Evolutionary conservation across 331 rosid genomes (phyloP).

Genomic region (Rhamnella rubrinervis): DNA sequence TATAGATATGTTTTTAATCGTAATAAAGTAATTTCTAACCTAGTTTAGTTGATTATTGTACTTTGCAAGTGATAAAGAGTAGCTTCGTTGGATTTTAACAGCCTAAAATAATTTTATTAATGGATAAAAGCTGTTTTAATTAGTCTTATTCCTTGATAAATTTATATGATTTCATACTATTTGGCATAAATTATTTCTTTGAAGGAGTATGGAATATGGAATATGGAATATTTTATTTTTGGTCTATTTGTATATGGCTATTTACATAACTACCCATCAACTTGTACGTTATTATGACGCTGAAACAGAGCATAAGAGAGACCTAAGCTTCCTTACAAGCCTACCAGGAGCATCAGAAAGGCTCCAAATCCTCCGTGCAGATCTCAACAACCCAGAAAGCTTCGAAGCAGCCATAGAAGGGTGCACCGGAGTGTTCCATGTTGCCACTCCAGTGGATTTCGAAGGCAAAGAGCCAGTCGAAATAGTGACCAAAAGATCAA

Average conservation of each 20-base stretch:
- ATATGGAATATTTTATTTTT: no score
- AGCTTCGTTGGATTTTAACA: no score
- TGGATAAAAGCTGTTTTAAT: no score
- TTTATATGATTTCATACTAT: no score
- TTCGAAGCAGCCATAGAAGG: slow-evolving; percentile 63
- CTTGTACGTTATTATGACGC: neutral
- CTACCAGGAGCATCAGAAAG: slow-evolving; percentile 52
- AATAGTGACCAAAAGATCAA: slow-evolving; percentile 35
- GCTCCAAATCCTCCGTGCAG: slow-evolving; percentile 49
- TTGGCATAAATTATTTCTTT: no score
- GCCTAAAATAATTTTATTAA: no score
- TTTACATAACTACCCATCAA: neutral
- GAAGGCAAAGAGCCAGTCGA: slow-evolving; percentile 38
- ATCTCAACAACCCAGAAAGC: slow-evolving; percentile 59
- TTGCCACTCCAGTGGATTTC: slow-evolving; percentile 41
- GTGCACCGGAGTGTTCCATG: slow-evolving; percentile 57
- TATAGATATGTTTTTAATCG: no score
- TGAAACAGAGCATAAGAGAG: slow-evolving; percentile 31
- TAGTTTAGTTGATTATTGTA: no score
- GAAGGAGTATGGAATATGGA: no score
- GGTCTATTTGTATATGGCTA: neutral
- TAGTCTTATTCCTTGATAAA: no score
- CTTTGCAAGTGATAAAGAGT: no score
- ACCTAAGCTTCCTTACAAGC: slow-evolving; percentile 50
- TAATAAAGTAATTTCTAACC: no score